Evolutionary conservation across 73 alveolate genomes (phyloP).

Genomic region (Uronychia setigera): DNA sequence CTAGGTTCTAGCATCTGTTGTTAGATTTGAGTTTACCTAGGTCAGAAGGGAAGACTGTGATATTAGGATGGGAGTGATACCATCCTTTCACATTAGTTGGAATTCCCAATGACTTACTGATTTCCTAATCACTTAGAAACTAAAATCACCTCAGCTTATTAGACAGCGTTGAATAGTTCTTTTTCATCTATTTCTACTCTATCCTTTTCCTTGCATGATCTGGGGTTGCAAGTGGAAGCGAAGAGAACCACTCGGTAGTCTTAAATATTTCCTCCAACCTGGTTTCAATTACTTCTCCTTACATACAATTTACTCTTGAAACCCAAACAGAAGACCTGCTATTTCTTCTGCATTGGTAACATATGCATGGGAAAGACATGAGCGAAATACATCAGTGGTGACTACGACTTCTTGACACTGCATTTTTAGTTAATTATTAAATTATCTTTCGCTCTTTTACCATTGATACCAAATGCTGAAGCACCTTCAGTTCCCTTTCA

Average conservation of each 20-base stretch:
- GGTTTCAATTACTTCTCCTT: background rate
- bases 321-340: slow-evolving; percentile 56
- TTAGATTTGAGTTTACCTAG: background rate
- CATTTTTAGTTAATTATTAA: background rate
- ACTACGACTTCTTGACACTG: background rate
- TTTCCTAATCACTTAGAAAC: background rate
- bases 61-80: slow-evolving; percentile 82
- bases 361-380: slow-evolving; percentile 52
- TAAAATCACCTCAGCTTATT: slow-evolving; percentile 53
- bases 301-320: background rate
- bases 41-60: slow-evolving; percentile 74
- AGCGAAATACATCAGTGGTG: slow-evolving; percentile 33
- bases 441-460: background rate
- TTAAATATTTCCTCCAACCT: background rate
- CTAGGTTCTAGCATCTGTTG: slow-evolving; percentile 65
- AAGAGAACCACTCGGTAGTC: slow-evolving; percentile 3
- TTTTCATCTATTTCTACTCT: slow-evolving; percentile 75
- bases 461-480: background rate
- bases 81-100: slow-evolving; percentile 65
- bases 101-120: background rate
- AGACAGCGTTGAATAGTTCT: slow-evolving; percentile 57
- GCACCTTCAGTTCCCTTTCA: background rate
- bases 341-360: slow-evolving; percentile 59
- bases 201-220: slow-evolving; percentile 69
- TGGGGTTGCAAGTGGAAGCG: slow-evolving; percentile 25